Conservation (phyloP, 805 yeast genomes). For the Starmerella tilneyi region DNA sequence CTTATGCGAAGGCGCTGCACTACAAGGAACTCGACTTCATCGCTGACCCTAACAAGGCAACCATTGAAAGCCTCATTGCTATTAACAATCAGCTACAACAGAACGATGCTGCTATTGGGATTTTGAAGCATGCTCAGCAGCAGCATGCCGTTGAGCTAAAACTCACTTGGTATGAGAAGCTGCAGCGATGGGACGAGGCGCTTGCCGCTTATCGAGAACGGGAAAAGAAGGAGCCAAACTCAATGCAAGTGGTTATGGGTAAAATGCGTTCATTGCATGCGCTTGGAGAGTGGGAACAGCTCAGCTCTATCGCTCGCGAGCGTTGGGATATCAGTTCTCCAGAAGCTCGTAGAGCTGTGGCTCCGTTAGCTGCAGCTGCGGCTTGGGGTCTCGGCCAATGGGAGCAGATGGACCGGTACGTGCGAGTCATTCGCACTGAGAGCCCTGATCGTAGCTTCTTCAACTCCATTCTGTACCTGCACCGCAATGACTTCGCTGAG, state of each 20-base stretch:
- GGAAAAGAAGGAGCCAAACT: conserved; percentile 43
- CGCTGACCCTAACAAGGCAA: conserved; percentile 83
- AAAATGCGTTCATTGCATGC: conserved; percentile 97
- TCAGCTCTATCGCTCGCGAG: conserved; percentile 71
- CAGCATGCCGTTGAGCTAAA: conserved; percentile 70
- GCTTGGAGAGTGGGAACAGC: conserved; percentile 95
- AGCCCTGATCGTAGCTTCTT: conserved; percentile 94
- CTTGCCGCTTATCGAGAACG: conserved; percentile 77
- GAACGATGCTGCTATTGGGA: conserved; percentile 96
- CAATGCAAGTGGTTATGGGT: conserved; percentile 89
- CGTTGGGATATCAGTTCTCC: conserved; percentile 71
- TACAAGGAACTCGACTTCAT: conserved; percentile 91
- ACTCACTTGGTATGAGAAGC: conserved; percentile 95
- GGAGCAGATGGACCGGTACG: conserved; percentile 91
- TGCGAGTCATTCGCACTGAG: conserved; percentile 77
- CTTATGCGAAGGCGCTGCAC: conserved; percentile 93
- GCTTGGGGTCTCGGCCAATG: conserved; percentile 97
- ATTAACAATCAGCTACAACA: conserved; percentile 93
- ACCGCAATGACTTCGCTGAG: conserved; percentile 72
- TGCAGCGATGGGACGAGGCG: conserved; percentile 98
- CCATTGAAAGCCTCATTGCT: conserved; percentile 82
- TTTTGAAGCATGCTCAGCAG: conserved; percentile 86
- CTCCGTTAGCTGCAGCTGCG: conserved; percentile 97
- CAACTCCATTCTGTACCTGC: conserved; percentile 78
- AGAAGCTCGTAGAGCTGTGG: conserved; percentile 71